Conservation (phyloP, 129 eudicot species). For the Lactuca sativa region DNA sequence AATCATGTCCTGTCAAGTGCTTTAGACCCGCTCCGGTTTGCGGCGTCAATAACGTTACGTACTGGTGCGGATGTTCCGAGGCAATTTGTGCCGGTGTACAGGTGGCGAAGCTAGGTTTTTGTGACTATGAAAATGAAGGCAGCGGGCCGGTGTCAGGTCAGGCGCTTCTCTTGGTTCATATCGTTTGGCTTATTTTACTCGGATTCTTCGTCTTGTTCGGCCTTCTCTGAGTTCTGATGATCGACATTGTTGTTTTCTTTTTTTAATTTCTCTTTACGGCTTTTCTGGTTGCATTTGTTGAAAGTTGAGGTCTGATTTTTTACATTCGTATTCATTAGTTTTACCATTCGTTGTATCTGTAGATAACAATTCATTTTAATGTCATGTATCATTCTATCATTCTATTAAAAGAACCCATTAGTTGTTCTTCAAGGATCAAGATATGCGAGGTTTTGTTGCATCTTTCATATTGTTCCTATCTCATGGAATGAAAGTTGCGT, state of each 20-base stretch:
- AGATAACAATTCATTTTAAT: conserved; percentile 17
- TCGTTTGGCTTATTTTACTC: conserved; percentile 73
- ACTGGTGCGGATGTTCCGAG: conserved; percentile 86
- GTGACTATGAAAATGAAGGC: conserved; percentile 63
- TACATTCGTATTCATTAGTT: background rate
- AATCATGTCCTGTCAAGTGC: conserved; percentile 74
- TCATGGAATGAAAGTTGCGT: too few relatives aligned
- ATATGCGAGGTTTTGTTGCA: background rate
- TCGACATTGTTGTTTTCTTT: background rate
- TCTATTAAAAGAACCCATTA: conserved; percentile 4
- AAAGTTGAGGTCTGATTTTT: conserved; percentile 15
- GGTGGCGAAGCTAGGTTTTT: conserved; percentile 67
- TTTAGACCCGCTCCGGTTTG: conserved; percentile 69
- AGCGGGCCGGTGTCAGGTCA: conserved; percentile 69
- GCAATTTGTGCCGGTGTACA: conserved; percentile 65
- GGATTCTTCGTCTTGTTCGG: conserved; percentile 72
- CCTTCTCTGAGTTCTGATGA: conserved; percentile 31
- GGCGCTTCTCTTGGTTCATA: conserved; percentile 76
- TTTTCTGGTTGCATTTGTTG: background rate
- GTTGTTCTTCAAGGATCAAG: conserved; percentile 7
- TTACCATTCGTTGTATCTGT: conserved; percentile 27
- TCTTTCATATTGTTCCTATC: background rate
- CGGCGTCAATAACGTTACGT: conserved; percentile 66
- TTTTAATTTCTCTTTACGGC: background rate
- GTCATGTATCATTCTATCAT: conserved; percentile 22